Evolutionary conservation across 306 rosid genomes (phyloP).

Genomic region (Cyamopsis tetragonoloba): DNA sequence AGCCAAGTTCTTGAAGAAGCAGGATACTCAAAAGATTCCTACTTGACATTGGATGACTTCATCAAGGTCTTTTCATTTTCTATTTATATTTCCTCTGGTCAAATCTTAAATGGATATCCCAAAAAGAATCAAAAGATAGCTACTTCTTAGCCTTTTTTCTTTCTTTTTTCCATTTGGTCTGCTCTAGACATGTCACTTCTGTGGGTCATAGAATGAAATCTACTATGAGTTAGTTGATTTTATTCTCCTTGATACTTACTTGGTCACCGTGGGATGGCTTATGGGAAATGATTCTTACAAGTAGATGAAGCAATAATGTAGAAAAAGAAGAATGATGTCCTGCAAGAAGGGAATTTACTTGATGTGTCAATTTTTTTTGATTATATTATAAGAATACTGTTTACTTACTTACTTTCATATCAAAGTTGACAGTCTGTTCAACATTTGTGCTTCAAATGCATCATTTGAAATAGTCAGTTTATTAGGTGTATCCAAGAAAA

Average conservation of each 20-base stretch:
- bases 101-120: neutral
- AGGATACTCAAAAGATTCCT: conserved; percentile 68
- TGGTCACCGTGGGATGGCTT: neutral
- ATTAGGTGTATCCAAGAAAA: neutral
- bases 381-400: neutral
- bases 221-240: conserved; percentile 11
- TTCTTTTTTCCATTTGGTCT: neutral
- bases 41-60: conserved; percentile 67
- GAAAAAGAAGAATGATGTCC: neutral
- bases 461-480: neutral
- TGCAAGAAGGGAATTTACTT: neutral
- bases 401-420: neutral
- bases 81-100: neutral
- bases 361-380: neutral
- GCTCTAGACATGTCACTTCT: neutral
- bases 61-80: conserved; percentile 49
- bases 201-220: neutral
- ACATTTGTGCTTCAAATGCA: neutral
- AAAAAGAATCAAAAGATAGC: neutral
- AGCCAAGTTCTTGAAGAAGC: conserved; percentile 66
- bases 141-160: neutral
- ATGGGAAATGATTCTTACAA: neutral
- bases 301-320: neutral
- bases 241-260: neutral
- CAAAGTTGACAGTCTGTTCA: neutral